A percentile compares a stretch with the other conserved stretches of the same genome.
Evolutionary conservation across 1,139 yeast genomes (phyloP).

Genomic region (Fermentozyma sake): DNA sequence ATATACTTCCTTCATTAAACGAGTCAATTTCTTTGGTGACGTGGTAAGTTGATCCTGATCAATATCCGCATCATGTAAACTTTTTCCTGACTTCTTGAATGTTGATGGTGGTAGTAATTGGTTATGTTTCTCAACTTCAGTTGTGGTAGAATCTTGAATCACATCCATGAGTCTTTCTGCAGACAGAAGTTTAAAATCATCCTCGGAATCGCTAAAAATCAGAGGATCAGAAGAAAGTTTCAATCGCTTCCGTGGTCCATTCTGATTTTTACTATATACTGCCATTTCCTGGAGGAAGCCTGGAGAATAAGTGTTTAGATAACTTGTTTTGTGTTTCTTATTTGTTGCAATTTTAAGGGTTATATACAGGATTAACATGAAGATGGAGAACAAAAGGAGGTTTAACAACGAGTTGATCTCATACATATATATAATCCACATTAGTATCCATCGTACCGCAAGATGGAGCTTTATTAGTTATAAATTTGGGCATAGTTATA

Average conservation of each 20-base stretch:
- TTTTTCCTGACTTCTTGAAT: too few species aligned
- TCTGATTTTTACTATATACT: too few species aligned
- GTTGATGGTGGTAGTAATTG: too few species aligned
- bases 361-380: neutral
- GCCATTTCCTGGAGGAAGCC: too few species aligned
- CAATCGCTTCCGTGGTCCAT: constrained; percentile 4
- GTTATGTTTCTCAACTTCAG: neutral
- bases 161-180: constrained; percentile 2
- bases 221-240: constrained; percentile 3
- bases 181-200: neutral
- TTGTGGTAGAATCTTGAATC: constrained; percentile 3
- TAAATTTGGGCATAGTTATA: too few species aligned
- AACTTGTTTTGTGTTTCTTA: neutral
- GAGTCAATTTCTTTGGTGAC: constrained; percentile 17
- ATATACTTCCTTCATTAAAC: constrained; percentile 9
- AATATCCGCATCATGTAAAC: neutral
- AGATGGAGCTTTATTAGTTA: too few species aligned
- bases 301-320: neutral
- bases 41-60: constrained; percentile 10
- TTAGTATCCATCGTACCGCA: too few species aligned
- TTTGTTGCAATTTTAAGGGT: neutral
- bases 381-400: neutral
- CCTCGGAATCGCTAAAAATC: constrained; percentile 9
- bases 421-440: too few species aligned
- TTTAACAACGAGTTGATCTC: neutral